Conservation (phyloP, 306 rosid species). For the Pterocarpus santalinus region DNA sequence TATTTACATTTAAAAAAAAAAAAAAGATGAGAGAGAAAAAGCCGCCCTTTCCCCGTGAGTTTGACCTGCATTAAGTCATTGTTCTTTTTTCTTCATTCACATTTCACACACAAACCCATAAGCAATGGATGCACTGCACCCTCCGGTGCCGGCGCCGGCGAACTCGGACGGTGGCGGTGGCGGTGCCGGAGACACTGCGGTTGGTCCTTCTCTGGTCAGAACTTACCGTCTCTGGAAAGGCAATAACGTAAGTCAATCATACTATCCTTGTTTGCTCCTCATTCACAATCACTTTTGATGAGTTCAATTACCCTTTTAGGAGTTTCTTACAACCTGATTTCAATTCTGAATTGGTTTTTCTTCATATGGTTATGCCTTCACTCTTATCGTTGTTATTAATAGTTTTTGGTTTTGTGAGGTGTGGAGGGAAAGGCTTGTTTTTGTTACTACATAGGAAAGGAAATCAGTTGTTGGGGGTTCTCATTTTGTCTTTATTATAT, state of each 20-base stretch:
- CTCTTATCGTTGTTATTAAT: neutral
- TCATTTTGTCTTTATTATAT: neutral
- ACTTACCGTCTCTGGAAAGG: conserved; percentile 74
- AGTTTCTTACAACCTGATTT: neutral
- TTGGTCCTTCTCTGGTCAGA: conserved; percentile 43
- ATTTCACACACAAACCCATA: neutral
- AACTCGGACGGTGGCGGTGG: conserved; percentile 35
- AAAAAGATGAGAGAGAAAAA: neutral
- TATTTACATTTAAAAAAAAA: neutral
- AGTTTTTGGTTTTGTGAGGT: neutral
- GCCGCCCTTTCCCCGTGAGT: conserved; percentile 6
- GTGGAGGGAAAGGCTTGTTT: neutral
- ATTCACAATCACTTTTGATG: neutral
- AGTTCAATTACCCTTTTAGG: neutral
- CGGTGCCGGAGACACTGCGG: conserved; percentile 27
- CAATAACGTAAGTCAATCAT: conserved; percentile 61
- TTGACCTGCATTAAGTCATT: neutral
- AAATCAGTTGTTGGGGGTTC: neutral
- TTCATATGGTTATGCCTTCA: neutral
- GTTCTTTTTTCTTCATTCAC: neutral
- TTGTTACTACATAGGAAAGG: neutral
- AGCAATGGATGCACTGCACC: conserved; percentile 39
- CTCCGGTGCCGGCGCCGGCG: conserved; percentile 41
- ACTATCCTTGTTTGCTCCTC: neutral
- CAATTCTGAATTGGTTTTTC: neutral